phyloP scores from a whole-genome alignment of 495 filamentous ascomycete species.

The Aspergillus sclerotiicarbonarius region DNA sequence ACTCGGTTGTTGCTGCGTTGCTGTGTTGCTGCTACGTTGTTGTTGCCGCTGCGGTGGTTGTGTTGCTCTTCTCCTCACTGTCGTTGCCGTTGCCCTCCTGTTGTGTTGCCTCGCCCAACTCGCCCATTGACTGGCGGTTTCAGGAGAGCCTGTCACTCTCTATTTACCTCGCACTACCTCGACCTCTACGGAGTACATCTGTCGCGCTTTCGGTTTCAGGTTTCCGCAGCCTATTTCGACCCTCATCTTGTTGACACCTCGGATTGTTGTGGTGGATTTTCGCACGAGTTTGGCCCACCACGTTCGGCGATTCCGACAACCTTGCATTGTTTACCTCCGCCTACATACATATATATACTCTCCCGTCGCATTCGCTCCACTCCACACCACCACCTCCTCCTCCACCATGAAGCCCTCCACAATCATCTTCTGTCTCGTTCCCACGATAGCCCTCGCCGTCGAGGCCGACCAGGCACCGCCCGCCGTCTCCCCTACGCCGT shows the following conservation, averaged over 20 bases:
- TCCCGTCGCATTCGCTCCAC: not conserved
- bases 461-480: slow-evolving; percentile 21
- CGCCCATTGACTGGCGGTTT: not conserved
- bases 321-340: not conserved
- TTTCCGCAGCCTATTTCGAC: not conserved
- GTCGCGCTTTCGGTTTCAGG: not conserved
- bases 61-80: slow-evolving; percentile 14
- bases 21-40: too few species aligned
- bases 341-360: not conserved
- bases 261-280: slow-evolving; percentile 2
- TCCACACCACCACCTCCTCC: not conserved
- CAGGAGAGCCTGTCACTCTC: not conserved
- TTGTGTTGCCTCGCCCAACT: not conserved
- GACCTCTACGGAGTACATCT: not conserved
- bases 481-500: slow-evolving; percentile 21
- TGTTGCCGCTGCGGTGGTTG: slow-evolving; percentile 1
- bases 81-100: not conserved
- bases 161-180: not conserved
- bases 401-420: slow-evolving; percentile 33
- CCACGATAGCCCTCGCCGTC: slow-evolving; percentile 30
- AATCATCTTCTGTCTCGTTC: slow-evolving; percentile 33
- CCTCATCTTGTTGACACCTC: not conserved
- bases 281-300: not conserved
- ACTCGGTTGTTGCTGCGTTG: slow-evolving; percentile 5
- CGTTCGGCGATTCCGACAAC: not conserved